Conservation (phyloP, 306 rosid genomes). For the Rubus idaeus region DNA sequence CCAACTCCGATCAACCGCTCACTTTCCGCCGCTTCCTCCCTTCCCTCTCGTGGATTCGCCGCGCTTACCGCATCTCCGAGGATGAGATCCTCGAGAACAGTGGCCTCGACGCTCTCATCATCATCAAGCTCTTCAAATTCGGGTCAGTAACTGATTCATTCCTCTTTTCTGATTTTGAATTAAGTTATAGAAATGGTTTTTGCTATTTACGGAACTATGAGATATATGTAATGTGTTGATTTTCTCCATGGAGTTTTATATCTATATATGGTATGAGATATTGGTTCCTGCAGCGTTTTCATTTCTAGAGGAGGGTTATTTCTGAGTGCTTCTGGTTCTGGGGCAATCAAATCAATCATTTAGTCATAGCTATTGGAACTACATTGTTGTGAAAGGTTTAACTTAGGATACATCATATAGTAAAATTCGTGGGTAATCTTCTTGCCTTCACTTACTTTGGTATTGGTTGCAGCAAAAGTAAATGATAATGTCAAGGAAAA, state of each 20-base stretch:
- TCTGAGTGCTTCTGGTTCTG: too few species aligned
- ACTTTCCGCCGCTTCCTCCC: conserved; percentile 53
- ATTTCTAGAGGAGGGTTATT: background rate
- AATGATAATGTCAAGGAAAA: background rate
- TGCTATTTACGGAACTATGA: too few species aligned
- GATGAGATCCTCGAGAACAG: conserved; percentile 49
- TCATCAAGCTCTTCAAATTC: conserved; percentile 78
- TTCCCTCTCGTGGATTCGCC: conserved; percentile 64
- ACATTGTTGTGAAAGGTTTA: background rate
- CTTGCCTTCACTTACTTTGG: background rate
- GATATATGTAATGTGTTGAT: too few species aligned
- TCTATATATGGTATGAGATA: too few species aligned
- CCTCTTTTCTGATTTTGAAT: background rate
- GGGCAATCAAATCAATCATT: too few species aligned
- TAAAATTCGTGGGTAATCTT: background rate
- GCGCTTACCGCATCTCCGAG: conserved; percentile 56
- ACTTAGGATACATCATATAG: background rate
- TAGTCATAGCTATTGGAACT: too few species aligned
- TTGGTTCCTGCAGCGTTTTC: background rate
- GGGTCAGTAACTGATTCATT: conserved; percentile 40
- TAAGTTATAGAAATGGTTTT: too few species aligned
- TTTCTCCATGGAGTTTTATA: too few species aligned
- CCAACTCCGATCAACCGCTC: conserved; percentile 21
- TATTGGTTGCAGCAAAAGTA: background rate
- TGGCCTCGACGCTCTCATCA: conserved; percentile 81